Conservation (phyloP, 345 rosid species). For the Citrus trifoliata region DNA sequence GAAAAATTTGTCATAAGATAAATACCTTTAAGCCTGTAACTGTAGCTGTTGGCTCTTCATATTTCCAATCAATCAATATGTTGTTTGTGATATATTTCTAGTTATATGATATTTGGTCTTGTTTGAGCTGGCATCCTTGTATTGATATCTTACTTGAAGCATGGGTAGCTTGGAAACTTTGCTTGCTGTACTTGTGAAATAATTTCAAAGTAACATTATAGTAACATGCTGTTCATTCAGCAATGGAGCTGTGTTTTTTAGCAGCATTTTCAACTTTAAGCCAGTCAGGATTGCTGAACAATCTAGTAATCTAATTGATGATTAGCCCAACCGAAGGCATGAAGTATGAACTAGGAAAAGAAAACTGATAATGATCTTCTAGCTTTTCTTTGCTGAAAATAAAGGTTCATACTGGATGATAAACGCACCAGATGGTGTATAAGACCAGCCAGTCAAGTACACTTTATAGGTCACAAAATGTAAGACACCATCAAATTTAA, state of each 20-base stretch:
- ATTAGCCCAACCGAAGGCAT: not conserved
- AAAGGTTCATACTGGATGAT: not conserved
- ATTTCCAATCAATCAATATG: not conserved
- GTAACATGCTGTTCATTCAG: not conserved
- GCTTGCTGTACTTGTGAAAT: not conserved
- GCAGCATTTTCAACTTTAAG: not conserved
- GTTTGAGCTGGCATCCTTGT: not conserved
- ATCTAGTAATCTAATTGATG: not conserved
- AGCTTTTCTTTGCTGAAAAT: not conserved
- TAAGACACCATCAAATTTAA: not conserved
- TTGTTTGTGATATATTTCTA: slow-evolving; percentile 1
- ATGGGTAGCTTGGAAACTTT: not conserved
- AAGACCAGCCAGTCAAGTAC: not conserved
- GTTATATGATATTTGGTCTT: not conserved
- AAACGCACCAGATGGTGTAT: not conserved
- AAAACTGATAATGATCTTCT: not conserved
- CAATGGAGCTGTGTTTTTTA: not conserved
- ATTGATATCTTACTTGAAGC: not conserved
- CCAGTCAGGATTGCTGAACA: not conserved
- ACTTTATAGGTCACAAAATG: not conserved
- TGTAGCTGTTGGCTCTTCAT: not conserved
- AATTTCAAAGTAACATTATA: not conserved
- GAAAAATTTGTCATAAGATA: not conserved
- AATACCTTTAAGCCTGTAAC: not conserved
- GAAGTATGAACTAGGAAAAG: not conserved